phyloP scores from a whole-genome alignment of 495 filamentous ascomycete species.

The Saxispiralis lemnorum region DNA sequence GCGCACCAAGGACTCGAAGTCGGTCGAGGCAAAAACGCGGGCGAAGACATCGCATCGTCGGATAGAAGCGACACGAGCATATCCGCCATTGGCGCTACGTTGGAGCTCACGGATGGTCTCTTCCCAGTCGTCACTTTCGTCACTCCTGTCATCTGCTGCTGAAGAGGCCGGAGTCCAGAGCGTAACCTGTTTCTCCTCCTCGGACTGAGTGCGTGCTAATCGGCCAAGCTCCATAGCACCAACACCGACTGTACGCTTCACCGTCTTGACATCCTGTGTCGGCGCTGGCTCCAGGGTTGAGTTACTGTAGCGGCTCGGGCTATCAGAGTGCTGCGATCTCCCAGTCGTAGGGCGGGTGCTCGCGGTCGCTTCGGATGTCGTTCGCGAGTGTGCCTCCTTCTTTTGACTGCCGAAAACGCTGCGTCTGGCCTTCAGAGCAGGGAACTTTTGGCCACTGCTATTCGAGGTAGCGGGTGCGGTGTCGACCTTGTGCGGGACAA shows the following conservation, averaged over 20 bases:
- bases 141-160: slow-evolving; percentile 30
- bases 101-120: slow-evolving; percentile 56
- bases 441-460: slow-evolving; percentile 22
- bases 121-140: slow-evolving; percentile 49
- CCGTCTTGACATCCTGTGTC: slow-evolving; percentile 29
- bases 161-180: slow-evolving; percentile 52
- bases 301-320: slow-evolving; percentile 5
- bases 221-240: slow-evolving; percentile 66
- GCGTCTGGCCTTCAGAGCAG: slow-evolving; percentile 36
- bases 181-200: slow-evolving; percentile 57
- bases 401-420: slow-evolving; percentile 66
- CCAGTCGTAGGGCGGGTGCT: slow-evolving; percentile 5
- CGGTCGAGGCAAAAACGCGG: slow-evolving; percentile 53
- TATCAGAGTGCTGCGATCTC: slow-evolving; percentile 5
- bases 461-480: too few species aligned
- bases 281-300: slow-evolving; percentile 21
- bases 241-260: slow-evolving; percentile 56
- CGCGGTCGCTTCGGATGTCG: slow-evolving; percentile 18
- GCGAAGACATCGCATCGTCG: slow-evolving; percentile 62
- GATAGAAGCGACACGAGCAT: slow-evolving; percentile 48
- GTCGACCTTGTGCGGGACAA: too few species aligned
- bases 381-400: slow-evolving; percentile 24
- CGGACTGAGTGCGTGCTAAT: slow-evolving; percentile 56
- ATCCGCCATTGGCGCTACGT: slow-evolving; percentile 52
- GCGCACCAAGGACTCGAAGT: slow-evolving; percentile 62